Evolutionary conservation across 140 eudicot genomes (phyloP).

Genomic region (Ambrosia hybrid): DNA sequence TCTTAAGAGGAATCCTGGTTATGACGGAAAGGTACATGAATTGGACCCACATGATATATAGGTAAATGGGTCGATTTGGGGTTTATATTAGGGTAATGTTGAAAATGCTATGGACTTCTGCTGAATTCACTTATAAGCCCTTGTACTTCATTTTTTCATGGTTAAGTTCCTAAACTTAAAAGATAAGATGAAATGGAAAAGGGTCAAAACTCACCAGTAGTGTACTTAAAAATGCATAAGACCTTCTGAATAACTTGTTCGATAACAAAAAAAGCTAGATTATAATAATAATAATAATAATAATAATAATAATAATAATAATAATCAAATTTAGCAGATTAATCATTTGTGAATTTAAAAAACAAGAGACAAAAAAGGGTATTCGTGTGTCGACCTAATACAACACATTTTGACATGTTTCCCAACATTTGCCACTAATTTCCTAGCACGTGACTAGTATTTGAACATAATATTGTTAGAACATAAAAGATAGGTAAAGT

Average conservation of each 20-base stretch:
- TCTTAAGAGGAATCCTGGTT: slow-evolving; percentile 34
- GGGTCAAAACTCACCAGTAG: no score
- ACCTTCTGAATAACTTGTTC: not conserved
- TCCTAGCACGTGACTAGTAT: slow-evolving; percentile 3
- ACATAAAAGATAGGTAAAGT: not conserved
- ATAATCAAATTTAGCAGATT: not conserved
- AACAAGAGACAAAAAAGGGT: not conserved
- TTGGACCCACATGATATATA: no score
- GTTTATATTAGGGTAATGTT: no score
- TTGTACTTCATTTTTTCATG: no score
- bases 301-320: not conserved
- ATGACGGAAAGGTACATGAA: slow-evolving; percentile 61
- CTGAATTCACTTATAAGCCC: no score
- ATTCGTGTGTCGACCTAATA: no score
- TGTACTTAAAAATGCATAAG: not conserved
- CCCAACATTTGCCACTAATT: not conserved
- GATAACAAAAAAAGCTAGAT: not conserved
- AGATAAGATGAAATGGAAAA: not conserved
- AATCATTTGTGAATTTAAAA: not conserved
- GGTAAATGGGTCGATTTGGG: no score
- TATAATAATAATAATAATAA: not conserved
- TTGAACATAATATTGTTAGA: not conserved
- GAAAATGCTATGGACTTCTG: no score
- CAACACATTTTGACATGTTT: not conserved
- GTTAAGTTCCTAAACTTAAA: no score